Evolutionary conservation across 1,139 yeast genomes (phyloP).

Genomic region (Meyerozyma sp.): DNA sequence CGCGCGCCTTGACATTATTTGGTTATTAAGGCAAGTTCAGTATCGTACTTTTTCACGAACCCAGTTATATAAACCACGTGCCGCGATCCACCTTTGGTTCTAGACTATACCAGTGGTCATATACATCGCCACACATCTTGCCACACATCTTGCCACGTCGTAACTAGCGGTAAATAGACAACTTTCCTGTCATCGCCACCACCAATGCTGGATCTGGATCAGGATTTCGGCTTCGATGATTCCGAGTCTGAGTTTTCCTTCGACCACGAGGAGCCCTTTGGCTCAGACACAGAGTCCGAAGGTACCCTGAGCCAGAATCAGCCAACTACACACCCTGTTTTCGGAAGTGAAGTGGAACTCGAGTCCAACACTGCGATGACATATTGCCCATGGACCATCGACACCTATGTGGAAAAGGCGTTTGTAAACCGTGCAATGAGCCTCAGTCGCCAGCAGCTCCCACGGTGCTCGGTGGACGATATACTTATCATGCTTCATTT

Average conservation of each 20-base stretch:
- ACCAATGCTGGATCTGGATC: background rate
- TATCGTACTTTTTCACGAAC: background rate
- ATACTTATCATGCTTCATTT: slow-evolving; percentile 49
- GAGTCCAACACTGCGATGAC: slow-evolving; percentile 2
- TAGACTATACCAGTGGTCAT: too few species aligned
- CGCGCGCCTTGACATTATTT: background rate
- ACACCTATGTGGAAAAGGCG: slow-evolving; percentile 5
- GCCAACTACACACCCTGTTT: background rate
- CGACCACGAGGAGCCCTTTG: background rate
- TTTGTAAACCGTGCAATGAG: slow-evolving; percentile 5
- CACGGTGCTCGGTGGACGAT: slow-evolving; percentile 34
- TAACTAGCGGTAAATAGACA: background rate
- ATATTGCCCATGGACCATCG: slow-evolving; percentile 2
- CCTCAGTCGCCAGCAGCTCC: slow-evolving; percentile 16
- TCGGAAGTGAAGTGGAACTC: background rate
- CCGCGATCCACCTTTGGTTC: too few species aligned
- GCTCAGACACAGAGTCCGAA: background rate
- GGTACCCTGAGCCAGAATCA: background rate
- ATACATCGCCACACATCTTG: too few species aligned
- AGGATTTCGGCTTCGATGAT: background rate
- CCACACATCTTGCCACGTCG: too few species aligned
- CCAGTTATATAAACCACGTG: too few species aligned
- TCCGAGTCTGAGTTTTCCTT: background rate
- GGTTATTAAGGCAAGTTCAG: background rate
- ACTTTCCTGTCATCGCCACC: background rate